Base-by-base conservation (phyloP, 352 stramenopile genomes). In the Globisporangium yorkense region DNA sequence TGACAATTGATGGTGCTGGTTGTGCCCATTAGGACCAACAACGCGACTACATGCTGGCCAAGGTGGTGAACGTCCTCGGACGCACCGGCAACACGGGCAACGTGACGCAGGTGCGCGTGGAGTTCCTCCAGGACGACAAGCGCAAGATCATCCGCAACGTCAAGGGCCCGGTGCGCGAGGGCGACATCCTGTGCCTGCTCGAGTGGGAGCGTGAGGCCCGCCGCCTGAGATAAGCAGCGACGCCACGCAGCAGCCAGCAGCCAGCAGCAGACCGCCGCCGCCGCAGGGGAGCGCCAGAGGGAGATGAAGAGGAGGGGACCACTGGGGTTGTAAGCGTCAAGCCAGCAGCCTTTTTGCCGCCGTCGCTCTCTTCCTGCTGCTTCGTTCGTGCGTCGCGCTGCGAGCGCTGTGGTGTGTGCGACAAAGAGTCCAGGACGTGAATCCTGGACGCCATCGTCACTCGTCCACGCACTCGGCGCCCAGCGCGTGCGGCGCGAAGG, bases 21-120 rank as follows among this genome's bases (percentile, higher is more conserved):
- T 35, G 2, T 31, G 31, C 13, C 1, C 15, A 12, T n/a, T 54
- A 88, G 81, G 78, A 91, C 74, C 67, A 71, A 67, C 73, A 84
- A 75, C 78, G 81, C 79, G 81, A 91, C 72, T 97, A 99, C 68
- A 99, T 99, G 85, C 91, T 99, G 70, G 97, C 96, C 77, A 99
- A 98, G 82, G 96, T 99, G 56, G 97, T 98, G 80, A 95, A 95
- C 71, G 97, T 99, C 71, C 87, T 99, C 62, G 97, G 97, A 80
- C 96, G 97, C 77, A 99, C 97, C 61, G 97, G 97, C 73, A 99
- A 99, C 94, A 99, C 97, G 65, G 97, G 97, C 87, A 99, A 99
- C 82, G 97, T 99, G 52, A 99, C 97, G 67, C 97, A 99, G 74
- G 91, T 98, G 51, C 96, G 97, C 75, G 97, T 99, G 59, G 97